Evolutionary conservation across 192 early-diverging fungal species (phyloP), one percentile per base, ranked within the genome.

Genomic region (Spizellomyces punctatus): DNA sequence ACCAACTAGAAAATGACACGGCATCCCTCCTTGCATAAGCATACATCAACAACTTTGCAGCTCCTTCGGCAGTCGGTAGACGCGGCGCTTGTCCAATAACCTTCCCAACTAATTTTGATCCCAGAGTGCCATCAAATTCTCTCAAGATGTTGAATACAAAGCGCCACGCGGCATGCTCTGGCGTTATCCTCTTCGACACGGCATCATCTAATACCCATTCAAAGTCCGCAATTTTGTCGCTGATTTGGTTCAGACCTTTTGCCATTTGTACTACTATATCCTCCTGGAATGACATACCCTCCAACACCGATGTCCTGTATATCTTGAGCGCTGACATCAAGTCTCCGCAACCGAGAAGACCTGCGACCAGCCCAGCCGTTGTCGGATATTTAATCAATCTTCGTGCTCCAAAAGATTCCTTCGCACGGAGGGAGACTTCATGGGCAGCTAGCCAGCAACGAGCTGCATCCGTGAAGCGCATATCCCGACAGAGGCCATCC

Each of bases 381-480:
- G 49, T 54, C 22, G 55, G 66, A 41, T 58, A 54, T 52, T 56
- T 44, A 44, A 68, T 16, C 55, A 54, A 21, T 44, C 49, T 19
- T 42, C n/a, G 16, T 6, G 6, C 27, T 0, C 58, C 43, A 5
- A 14, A 43, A 0, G 17, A 8, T 27, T 12, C 17, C 10, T 10
- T 10, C 2, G 17, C 55, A 17, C 44, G 12, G 16, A 21, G n/a
- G 16, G 44, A 42, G 45, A 57, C 27, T 19, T 14, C 22, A 14
- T 52, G 52, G 6, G 8, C 14, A 42, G 66, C 66, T 9, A 68
- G 50, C 66, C 66, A 68, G 66, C 66, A 68, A 27, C 66, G 66
- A 54, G 54, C n/a, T 12, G 66, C 66, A 6, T 9, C 50, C 8
- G 21, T 56, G n/a, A 57, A 10, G 5, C 62, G 48, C 22, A 41